Evolutionary conservation across 75 land plant species (phyloP).

Genomic region (Pseudotsuga menziesii): DNA sequence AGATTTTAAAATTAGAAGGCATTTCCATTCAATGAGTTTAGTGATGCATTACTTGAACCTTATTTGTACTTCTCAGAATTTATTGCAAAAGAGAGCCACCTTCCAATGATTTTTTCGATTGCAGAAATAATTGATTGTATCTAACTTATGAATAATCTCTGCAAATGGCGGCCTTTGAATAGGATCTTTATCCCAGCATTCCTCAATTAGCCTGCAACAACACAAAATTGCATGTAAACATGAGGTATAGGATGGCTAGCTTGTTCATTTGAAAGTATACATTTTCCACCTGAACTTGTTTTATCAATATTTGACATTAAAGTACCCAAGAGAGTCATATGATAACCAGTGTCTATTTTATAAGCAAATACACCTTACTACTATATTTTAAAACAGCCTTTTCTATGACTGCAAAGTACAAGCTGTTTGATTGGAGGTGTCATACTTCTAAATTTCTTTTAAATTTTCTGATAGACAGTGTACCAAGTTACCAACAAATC

Average conservation of each 20-base stretch:
- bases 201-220: conserved; percentile 69
- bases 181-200: conserved; percentile 78
- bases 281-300: not conserved
- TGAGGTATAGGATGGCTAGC: not conserved
- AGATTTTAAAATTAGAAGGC: not conserved
- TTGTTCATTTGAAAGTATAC: not conserved
- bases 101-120: conserved; percentile 51
- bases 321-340: not conserved
- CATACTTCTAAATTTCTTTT: too few species aligned
- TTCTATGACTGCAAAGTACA: too few species aligned
- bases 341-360: not conserved
- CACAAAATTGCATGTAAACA: not conserved
- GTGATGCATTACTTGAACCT: not conserved
- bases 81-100: conserved; percentile 20
- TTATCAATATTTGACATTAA: not conserved
- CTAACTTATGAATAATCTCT: conserved; percentile 47
- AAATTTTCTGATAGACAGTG: too few species aligned
- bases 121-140: conserved; percentile 30
- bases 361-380: not conserved
- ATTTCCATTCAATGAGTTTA: not conserved
- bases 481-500: too few species aligned
- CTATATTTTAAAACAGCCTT: not conserved
- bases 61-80: conserved; percentile 8
- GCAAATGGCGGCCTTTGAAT: conserved; percentile 62
- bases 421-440: too few species aligned